Percentiles rank a stretch among this genome's conserved stretches.
phyloP scores from a whole-genome alignment of 306 rosid genomes.

The Adenanthera pavonina region DNA sequence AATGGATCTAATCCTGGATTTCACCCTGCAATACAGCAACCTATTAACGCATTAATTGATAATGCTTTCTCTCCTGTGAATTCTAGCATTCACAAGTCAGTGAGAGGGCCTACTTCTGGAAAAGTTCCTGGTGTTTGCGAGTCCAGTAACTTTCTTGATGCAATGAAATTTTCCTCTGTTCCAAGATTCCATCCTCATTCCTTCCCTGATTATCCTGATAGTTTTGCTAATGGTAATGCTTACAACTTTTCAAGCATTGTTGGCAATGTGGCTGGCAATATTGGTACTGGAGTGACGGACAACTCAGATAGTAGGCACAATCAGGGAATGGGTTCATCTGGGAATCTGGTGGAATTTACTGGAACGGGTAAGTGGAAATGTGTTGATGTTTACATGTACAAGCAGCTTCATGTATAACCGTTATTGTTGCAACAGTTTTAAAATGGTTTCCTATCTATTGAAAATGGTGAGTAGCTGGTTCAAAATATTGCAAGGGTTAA shows the following conservation, averaged over 20 bases:
- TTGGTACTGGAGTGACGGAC: constrained; percentile 51
- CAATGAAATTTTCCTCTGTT: constrained; percentile 48
- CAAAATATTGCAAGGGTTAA: constrained; percentile 5
- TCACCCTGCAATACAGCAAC: constrained; percentile 52
- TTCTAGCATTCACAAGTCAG: constrained; percentile 52
- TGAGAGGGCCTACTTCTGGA: constrained; percentile 50
- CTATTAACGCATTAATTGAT: constrained; percentile 51
- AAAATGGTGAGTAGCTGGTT: not conserved
- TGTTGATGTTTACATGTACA: constrained; percentile 13
- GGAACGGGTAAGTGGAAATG: constrained; percentile 51
- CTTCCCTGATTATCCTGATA: constrained; percentile 64
- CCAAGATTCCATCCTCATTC: constrained; percentile 70
- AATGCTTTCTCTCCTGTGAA: constrained; percentile 53
- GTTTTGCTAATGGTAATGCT: constrained; percentile 57
- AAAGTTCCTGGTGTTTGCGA: constrained; percentile 48
- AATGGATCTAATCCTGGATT: constrained; percentile 57
- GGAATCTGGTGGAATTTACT: constrained; percentile 54
- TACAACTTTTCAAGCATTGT: constrained; percentile 47
- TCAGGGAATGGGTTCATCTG: constrained; percentile 50
- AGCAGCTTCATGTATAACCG: constrained; percentile 27
- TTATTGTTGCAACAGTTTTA: constrained; percentile 16
- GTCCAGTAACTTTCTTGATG: constrained; percentile 53
- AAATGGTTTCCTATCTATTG: constrained; percentile 27
- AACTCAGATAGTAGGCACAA: constrained; percentile 55
- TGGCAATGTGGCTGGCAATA: constrained; percentile 47